Evolutionary conservation across 805 yeast species (phyloP).

Genomic region (Candida coquimbonensis): DNA sequence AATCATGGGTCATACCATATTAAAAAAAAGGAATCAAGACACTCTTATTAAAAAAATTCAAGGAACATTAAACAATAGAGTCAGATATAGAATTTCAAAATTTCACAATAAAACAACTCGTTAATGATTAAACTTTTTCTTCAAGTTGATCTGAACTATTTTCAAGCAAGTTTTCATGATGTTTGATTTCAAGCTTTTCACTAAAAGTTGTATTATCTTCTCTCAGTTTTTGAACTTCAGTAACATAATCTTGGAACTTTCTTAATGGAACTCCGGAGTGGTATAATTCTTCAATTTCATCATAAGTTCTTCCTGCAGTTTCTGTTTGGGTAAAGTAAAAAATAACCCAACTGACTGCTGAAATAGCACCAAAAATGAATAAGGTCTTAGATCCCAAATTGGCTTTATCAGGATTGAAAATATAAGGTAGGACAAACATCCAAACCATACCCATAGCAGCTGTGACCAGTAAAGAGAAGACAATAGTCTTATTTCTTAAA

Average conservation of each 20-base stretch:
- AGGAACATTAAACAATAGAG: too few species aligned
- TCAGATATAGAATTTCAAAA: too few species aligned
- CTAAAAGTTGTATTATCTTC: neutral
- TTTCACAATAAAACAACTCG: too few species aligned
- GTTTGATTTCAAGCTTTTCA: slow-evolving; percentile 3
- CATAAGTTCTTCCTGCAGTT: slow-evolving; percentile 43
- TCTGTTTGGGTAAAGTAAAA: slow-evolving; percentile 46
- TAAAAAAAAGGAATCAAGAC: too few species aligned
- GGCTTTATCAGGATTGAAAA: slow-evolving; percentile 35
- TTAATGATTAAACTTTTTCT: too few species aligned
- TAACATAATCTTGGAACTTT: slow-evolving; percentile 16
- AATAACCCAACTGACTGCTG: slow-evolving; percentile 27
- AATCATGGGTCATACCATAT: too few species aligned
- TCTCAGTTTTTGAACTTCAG: slow-evolving; percentile 1
- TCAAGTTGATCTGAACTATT: too few species aligned
- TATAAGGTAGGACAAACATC: slow-evolving; percentile 34
- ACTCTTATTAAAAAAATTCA: too few species aligned
- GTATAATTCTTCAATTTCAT: slow-evolving; percentile 49
- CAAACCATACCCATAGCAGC: slow-evolving; percentile 27
- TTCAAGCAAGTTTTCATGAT: neutral
- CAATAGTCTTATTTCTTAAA: slow-evolving; percentile 33
- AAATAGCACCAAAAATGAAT: slow-evolving; percentile 34
- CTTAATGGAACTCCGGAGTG: slow-evolving; percentile 24
- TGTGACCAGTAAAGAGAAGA: slow-evolving; percentile 22
- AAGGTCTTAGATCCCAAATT: slow-evolving; percentile 38